Evolutionary conservation across 1,284 basidiomycete species (phyloP).

Genomic region (Erythrobasidium hasegawianum): DNA sequence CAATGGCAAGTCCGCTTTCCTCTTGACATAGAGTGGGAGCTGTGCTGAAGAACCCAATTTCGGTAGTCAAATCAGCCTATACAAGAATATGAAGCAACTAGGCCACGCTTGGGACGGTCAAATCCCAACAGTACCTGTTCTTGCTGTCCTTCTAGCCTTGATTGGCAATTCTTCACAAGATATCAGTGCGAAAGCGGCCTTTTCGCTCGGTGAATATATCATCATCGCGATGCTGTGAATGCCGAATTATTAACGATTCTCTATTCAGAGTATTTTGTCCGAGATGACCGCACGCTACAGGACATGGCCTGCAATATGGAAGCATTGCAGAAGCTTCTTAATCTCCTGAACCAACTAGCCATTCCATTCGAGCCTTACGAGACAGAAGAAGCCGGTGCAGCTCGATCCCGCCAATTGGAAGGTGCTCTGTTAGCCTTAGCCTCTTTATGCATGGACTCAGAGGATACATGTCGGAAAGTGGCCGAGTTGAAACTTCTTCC

Average conservation of each 20-base stretch:
- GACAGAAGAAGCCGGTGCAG: constrained; percentile 52
- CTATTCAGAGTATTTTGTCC: constrained; percentile 65
- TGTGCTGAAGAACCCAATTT: too few relatives aligned
- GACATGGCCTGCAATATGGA: constrained; percentile 63
- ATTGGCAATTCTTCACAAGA: constrained; percentile 29
- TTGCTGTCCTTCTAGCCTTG: constrained; percentile 36
- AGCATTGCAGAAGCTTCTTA: constrained; percentile 35
- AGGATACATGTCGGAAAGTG: constrained; percentile 64
- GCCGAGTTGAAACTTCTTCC: constrained; percentile 60
- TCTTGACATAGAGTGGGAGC: too few relatives aligned
- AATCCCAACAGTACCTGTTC: constrained; percentile 9
- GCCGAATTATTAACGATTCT: too few relatives aligned
- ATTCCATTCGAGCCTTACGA: constrained; percentile 34
- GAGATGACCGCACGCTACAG: constrained; percentile 65
- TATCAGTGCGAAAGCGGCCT: constrained; percentile 36
- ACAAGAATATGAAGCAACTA: constrained; percentile 29
- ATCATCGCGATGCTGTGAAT: too few relatives aligned
- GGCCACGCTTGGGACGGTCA: background rate
- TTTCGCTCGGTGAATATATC: constrained; percentile 36
- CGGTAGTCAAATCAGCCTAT: constrained; percentile 21
- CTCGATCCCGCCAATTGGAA: constrained; percentile 60
- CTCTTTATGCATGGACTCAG: constrained; percentile 63
- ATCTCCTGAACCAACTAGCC: constrained; percentile 28
- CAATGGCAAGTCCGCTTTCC: constrained; percentile 17
- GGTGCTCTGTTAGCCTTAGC: constrained; percentile 67